phyloP scores from a whole-genome alignment of 345 rosid genomes.

The Erysimum cheiranthoides region DNA sequence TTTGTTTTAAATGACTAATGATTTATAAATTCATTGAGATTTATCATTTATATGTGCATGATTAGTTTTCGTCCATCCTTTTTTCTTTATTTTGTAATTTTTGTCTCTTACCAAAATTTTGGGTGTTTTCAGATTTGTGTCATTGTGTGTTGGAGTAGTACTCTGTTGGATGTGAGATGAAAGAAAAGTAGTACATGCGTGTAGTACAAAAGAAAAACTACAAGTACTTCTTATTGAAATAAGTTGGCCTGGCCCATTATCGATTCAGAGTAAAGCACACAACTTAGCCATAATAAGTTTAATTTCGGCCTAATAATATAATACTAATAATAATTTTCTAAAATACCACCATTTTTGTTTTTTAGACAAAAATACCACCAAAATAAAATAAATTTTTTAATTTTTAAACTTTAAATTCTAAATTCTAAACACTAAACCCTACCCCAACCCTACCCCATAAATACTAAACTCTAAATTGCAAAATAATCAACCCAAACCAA shows the following conservation, averaged over 20 bases:
- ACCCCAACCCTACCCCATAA: too few species aligned
- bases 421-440: too few species aligned
- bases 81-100: neutral
- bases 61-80: neutral
- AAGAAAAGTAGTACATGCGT: conserved; percentile 39
- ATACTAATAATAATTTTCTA: too few species aligned
- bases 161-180: conserved; percentile 30
- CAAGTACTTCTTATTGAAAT: neutral
- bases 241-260: conserved; percentile 17
- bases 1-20: neutral
- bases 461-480: too few species aligned
- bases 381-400: too few species aligned
- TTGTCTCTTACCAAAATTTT: neutral
- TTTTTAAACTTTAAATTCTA: too few species aligned
- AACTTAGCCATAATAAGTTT: neutral
- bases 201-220: conserved; percentile 39
- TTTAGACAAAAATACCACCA: too few species aligned
- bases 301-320: neutral
- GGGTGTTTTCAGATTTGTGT: conserved; percentile 23
- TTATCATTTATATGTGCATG: neutral
- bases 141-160: conserved; percentile 42
- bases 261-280: neutral
- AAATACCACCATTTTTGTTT: too few species aligned
- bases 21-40: neutral
- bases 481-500: too few species aligned